Evolutionary conservation across 1,139 yeast species (phyloP), one percentile per base, ranked within the genome.

Genomic region (Torulaspora globosa): DNA sequence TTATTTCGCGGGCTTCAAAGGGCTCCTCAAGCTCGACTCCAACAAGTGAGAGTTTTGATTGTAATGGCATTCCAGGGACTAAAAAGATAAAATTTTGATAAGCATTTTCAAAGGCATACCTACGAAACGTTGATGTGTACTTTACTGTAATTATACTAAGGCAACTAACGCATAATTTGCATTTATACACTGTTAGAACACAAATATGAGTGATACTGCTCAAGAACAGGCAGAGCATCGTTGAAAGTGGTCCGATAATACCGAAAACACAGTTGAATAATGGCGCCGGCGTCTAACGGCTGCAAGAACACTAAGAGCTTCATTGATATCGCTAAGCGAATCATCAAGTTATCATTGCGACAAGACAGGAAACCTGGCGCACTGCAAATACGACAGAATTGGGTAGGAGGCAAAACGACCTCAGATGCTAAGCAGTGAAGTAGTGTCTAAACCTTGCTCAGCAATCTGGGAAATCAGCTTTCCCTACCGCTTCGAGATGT

Each of bases 1-100:
- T 32, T n/a, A 37, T 21, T 26, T 14, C 39, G 9, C 29, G 43
- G 26, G 12, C 37, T 9, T 19, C 46, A 9, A 39, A 28, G 26
- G 29, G 32, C 15, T 35, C 41, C 14, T 39, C 43, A n/a, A 36
- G 41, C 21, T 33, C 51, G 14, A 31, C 41, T 21, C 41, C 45
- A 3, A 31, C 53, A 4, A 34, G 28, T 21, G 44, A 45, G n/a
- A 32, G 42, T 23, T 28, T 42, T 26, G 49, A 43, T 23, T 34
- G 43, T 16, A 43, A 39, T 28, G 41, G 43, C 11, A 48, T 48
- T 23, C 51, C 51, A 11, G 51, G 51, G 11, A 48, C 51, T n/a
- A 48, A 48, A 32, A 48, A 45, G 35, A 48, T 48, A 23, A 48
- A 32, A 37, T 48, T 48, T 16, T 39, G 21, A 32, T n/a, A 31